Percentiles rank a stretch among this genome's conserved stretches.
Evolutionary conservation across 441 rosid genomes (phyloP).

Genomic region (Rhodomyrtus psidioides): DNA sequence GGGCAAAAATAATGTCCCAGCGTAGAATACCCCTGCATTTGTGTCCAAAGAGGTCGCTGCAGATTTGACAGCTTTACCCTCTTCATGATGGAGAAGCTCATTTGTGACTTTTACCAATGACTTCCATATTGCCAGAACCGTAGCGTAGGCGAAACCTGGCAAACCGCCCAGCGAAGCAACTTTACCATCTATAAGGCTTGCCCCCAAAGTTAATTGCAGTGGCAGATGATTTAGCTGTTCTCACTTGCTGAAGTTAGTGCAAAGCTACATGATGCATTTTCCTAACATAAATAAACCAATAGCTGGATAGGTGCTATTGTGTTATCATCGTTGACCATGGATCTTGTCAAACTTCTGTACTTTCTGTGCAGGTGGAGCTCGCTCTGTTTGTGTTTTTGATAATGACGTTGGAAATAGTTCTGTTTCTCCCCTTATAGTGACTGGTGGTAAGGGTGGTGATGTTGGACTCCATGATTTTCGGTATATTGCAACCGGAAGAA

Average conservation of each 20-base stretch:
- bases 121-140: not conserved
- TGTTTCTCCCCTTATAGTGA: constrained; percentile 81
- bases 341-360: not conserved
- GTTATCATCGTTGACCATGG: not conserved
- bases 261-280: not conserved
- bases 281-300: not conserved
- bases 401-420: constrained; percentile 89
- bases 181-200: not conserved
- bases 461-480: constrained; percentile 94
- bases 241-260: not conserved
- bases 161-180: not conserved
- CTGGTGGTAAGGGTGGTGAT: constrained; percentile 93
- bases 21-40: not conserved
- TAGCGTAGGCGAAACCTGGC: no score
- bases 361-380: constrained; percentile 71
- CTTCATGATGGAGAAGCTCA: not conserved
- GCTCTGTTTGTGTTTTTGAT: constrained; percentile 83
- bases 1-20: not conserved
- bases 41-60: not conserved
- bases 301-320: not conserved
- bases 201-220: not conserved
- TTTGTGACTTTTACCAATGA: not conserved
- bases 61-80: not conserved
- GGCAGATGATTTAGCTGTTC: not conserved
- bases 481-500: constrained; percentile 83